phyloP scores from a whole-genome alignment of 345 rosid genomes.

The Turnera subulata region DNA sequence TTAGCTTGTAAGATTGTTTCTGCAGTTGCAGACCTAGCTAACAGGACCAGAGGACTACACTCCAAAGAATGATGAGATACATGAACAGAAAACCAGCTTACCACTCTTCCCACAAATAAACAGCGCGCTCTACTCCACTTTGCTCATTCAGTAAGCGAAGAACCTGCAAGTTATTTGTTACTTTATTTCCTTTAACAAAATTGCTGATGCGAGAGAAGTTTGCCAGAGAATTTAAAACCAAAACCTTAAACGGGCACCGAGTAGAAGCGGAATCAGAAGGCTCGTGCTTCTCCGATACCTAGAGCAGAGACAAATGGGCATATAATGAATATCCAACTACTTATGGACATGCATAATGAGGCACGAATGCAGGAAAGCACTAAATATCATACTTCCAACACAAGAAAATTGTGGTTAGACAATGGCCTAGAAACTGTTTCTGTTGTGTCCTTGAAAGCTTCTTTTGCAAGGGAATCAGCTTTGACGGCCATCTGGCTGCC shows the following conservation, averaged over 20 bases:
- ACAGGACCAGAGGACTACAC: not conserved
- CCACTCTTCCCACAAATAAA: constrained; percentile 87
- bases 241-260: constrained; percentile 65
- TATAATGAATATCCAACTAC: constrained; percentile 11
- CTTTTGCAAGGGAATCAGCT: constrained; percentile 19
- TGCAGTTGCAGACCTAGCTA: not conserved
- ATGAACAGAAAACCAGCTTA: constrained; percentile 17
- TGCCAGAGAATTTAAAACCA: constrained; percentile 9
- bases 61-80: not conserved
- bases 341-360: not conserved
- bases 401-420: constrained; percentile 56
- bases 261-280: constrained; percentile 32
- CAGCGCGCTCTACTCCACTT: constrained; percentile 75
- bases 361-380: not conserved
- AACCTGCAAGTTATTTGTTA: constrained; percentile 47
- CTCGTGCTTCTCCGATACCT: constrained; percentile 75
- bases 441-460: constrained; percentile 21
- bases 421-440: constrained; percentile 21
- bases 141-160: constrained; percentile 85
- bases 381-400: constrained; percentile 60
- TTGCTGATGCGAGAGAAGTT: too few species aligned
- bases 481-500: constrained; percentile 18
- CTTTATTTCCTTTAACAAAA: constrained; percentile 3
- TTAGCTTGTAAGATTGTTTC: not conserved
- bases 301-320: constrained; percentile 11